Conservation (phyloP, 345 rosid species). For the Lepidium africanum region DNA sequence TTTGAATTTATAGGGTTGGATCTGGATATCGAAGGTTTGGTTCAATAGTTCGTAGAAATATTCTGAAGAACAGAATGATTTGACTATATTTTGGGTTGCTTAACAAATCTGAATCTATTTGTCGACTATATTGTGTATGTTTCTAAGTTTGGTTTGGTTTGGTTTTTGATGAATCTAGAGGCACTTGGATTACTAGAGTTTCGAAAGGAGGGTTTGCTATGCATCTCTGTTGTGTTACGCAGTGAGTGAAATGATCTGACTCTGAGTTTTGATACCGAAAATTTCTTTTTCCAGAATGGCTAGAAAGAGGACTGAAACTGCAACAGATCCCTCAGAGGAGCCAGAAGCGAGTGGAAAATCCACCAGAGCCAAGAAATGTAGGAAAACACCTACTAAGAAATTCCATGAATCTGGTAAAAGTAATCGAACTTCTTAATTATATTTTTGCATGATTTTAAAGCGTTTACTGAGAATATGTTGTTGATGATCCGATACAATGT, state of each 20-base stretch:
- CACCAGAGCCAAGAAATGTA: conserved; percentile 12
- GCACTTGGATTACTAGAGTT: neutral
- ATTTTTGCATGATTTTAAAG: neutral
- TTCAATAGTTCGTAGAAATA: neutral
- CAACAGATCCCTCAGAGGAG: conserved; percentile 10
- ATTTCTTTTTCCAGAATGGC: conserved; percentile 12
- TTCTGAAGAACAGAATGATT: neutral
- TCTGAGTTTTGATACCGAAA: neutral
- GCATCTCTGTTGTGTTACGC: neutral
- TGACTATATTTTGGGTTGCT: neutral
- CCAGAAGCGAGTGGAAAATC: conserved; percentile 11
- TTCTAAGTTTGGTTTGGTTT: neutral
- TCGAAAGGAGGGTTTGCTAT: neutral
- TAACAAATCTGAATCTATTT: neutral
- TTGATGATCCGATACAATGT: neutral
- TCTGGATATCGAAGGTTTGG: neutral
- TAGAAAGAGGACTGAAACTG: conserved; percentile 16
- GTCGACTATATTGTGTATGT: neutral
- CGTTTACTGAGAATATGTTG: neutral
- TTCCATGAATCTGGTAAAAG: conserved; percentile 13
- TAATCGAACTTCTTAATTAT: neutral
- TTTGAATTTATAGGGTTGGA: neutral
- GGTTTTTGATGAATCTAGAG: neutral
- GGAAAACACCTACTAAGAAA: conserved; percentile 9
- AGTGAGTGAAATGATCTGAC: neutral